A percentile compares a stretch with the other conserved stretches of the same genome.
These are phyloP conservation scores for Chlorella ohadii DNA, from an alignment of 139 green algal genomes.

Conservation along the genomic window DNA sequence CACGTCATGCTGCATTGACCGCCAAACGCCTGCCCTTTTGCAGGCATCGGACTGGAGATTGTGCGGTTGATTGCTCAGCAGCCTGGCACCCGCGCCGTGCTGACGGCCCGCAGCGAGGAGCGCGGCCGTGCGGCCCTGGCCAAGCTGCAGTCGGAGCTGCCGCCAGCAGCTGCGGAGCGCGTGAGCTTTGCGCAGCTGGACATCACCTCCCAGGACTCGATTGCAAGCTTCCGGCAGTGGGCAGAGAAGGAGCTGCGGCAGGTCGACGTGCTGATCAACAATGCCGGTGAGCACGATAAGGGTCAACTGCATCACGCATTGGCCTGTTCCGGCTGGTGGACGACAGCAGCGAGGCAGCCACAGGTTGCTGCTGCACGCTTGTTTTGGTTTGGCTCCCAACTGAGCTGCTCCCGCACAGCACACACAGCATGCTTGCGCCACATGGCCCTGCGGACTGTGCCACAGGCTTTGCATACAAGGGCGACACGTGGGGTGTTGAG, in stretches of 20 bases:
- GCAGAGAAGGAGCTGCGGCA: slow-evolving; percentile 38
- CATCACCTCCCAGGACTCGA: slow-evolving; percentile 48
- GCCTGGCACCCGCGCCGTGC: slow-evolving; percentile 52
- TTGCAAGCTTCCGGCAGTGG: slow-evolving; percentile 59
- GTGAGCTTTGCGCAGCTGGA: slow-evolving; percentile 7
- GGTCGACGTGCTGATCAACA: slow-evolving; percentile 63
- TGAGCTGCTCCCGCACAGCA: too few relatives aligned
- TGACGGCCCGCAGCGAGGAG: slow-evolving; percentile 58
- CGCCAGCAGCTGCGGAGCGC: not conserved
- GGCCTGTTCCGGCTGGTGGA: too few relatives aligned
- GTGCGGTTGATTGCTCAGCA: slow-evolving; percentile 54
- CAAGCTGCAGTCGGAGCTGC: slow-evolving; percentile 32
- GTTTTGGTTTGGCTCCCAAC: too few relatives aligned
- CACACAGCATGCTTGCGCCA: too few relatives aligned
- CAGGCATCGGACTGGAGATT: slow-evolving; percentile 75
- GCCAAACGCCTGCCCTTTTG: too few relatives aligned
- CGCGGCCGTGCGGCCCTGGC: slow-evolving; percentile 49
- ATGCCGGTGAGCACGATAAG: slow-evolving; percentile 23
- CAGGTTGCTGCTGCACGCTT: not conserved
- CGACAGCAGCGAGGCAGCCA: not conserved
- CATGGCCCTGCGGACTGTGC: not conserved
- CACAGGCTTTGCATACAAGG: slow-evolving; percentile 79
- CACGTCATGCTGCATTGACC: too few relatives aligned
- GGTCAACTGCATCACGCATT: too few relatives aligned
- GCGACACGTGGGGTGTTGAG: slow-evolving; percentile 69